These are phyloP conservation scores for Cordyceps cicadae DNA, from an alignment of 2,329 filamentous ascomycete species.

Conservation along the genomic window DNA sequence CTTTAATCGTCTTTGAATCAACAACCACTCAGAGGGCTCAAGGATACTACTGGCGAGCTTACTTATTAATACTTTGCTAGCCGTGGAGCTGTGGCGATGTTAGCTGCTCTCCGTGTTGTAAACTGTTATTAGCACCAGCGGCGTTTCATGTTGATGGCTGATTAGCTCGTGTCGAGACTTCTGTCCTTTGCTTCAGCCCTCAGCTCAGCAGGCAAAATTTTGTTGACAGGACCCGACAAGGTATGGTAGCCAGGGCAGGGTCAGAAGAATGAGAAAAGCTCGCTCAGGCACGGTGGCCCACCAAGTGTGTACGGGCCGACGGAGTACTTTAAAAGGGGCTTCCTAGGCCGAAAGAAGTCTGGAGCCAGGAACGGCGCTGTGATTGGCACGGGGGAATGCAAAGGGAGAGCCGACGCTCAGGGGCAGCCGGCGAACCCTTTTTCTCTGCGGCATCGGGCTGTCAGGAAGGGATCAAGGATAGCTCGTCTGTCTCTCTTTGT, in stretches of 20 bases:
- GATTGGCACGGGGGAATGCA: slow-evolving; percentile 15
- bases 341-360: background rate
- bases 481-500: background rate
- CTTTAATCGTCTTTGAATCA: background rate
- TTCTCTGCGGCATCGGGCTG: background rate
- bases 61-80: background rate
- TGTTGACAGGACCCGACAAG: too few relatives aligned
- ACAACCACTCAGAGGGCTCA: background rate
- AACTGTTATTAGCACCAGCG: background rate
- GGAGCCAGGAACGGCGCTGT: slow-evolving; percentile 15
- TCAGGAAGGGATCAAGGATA: too few relatives aligned
- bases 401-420: slow-evolving; percentile 8
- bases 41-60: background rate
- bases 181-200: too few relatives aligned
- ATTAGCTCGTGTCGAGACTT: background rate
- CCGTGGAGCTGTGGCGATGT: background rate
- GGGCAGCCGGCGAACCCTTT: background rate
- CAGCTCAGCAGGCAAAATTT: too few relatives aligned
- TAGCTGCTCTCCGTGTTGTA: background rate
- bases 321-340: background rate
- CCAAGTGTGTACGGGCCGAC: too few relatives aligned
- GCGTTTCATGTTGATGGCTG: slow-evolving; percentile 9
- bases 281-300: too few relatives aligned
- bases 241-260: too few relatives aligned
- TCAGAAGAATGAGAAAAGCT: too few relatives aligned